Conservation (phyloP, 805 yeast genomes). For the Wickerhamiella dianesei region DNA sequence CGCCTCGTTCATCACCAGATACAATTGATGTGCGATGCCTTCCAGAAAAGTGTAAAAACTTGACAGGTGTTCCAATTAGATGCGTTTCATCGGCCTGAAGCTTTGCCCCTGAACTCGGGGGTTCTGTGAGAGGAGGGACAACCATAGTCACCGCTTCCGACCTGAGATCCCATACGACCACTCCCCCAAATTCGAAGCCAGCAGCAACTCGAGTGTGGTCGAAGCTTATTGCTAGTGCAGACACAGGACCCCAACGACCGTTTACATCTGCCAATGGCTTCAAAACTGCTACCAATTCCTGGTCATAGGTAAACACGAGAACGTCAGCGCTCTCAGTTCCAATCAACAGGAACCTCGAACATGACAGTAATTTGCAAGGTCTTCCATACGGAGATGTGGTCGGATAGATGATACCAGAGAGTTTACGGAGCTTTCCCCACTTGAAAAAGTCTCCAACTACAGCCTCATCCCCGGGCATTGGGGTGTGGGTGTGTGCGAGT, state of each 20-base stretch:
- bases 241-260: slow-evolving; percentile 34
- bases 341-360: slow-evolving; percentile 27
- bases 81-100: slow-evolving; percentile 27
- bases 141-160: slow-evolving; percentile 4
- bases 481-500: background rate
- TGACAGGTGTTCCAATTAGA: slow-evolving; percentile 27
- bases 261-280: slow-evolving; percentile 23
- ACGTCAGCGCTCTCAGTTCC: slow-evolving; percentile 62
- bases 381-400: slow-evolving; percentile 35
- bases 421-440: slow-evolving; percentile 32
- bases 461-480: slow-evolving; percentile 1
- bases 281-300: slow-evolving; percentile 37
- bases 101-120: background rate
- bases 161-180: slow-evolving; percentile 53
- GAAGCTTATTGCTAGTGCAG: slow-evolving; percentile 43
- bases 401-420: slow-evolving; percentile 27
- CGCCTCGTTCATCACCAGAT: slow-evolving; percentile 42
- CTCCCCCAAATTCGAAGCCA: slow-evolving; percentile 52
- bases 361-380: slow-evolving; percentile 31
- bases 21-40: slow-evolving; percentile 42
- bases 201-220: slow-evolving; percentile 61
- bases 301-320: slow-evolving; percentile 56
- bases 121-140: slow-evolving; percentile 7
- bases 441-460: slow-evolving; percentile 5
- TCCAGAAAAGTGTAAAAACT: slow-evolving; percentile 36